phyloP scores from a whole-genome alignment of 192 early-diverging fungal species.

The Allomyces macrogynus region DNA sequence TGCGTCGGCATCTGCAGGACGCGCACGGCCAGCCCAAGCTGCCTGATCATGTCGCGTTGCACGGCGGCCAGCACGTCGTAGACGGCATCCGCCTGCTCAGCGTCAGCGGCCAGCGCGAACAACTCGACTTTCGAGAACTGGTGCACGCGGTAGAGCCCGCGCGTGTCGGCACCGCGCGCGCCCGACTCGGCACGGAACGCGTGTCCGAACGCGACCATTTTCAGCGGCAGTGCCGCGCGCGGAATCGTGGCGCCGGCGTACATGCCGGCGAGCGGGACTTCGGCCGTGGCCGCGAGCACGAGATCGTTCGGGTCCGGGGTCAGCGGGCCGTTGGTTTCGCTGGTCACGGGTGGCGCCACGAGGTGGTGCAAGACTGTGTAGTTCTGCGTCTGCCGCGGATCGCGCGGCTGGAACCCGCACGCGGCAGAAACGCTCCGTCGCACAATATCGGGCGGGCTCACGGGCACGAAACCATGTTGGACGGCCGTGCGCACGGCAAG shows the following conservation, averaged over 20 bases:
- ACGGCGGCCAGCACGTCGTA: constrained; percentile 49
- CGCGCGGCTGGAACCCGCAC: constrained; percentile 75
- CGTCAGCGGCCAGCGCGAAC: constrained; percentile 41
- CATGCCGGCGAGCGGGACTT: constrained; percentile 79
- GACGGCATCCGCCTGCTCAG: constrained; percentile 37
- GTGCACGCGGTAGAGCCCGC: constrained; percentile 79
- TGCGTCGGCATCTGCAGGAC: constrained; percentile 80
- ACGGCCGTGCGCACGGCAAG: constrained; percentile 61
- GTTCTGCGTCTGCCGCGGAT: constrained; percentile 61
- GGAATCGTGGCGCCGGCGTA: constrained; percentile 42
- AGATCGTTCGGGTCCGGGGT: constrained; percentile 14
- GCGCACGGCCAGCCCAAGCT: constrained; percentile 53
- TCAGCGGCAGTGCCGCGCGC: constrained; percentile 38
- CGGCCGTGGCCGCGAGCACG: constrained; percentile 71
- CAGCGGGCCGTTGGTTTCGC: constrained; percentile 6
- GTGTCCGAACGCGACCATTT: constrained; percentile 57
- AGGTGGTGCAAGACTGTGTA: constrained; percentile 41
- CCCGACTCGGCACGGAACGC: constrained; percentile 85
- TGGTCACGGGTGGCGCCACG: constrained; percentile 5
- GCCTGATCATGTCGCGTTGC: constrained; percentile 52
- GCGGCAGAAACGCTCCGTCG: constrained; percentile 56
- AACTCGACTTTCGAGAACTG: constrained; percentile 90
- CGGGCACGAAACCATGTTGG: constrained; percentile 47
- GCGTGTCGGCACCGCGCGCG: constrained; percentile 57
- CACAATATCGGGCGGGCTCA: constrained; percentile 65